Evolutionary conservation across 2,329 filamentous ascomycete genomes (phyloP), one percentile per base, ranked within the genome.

Genomic region (Setomelanomma holmii): DNA sequence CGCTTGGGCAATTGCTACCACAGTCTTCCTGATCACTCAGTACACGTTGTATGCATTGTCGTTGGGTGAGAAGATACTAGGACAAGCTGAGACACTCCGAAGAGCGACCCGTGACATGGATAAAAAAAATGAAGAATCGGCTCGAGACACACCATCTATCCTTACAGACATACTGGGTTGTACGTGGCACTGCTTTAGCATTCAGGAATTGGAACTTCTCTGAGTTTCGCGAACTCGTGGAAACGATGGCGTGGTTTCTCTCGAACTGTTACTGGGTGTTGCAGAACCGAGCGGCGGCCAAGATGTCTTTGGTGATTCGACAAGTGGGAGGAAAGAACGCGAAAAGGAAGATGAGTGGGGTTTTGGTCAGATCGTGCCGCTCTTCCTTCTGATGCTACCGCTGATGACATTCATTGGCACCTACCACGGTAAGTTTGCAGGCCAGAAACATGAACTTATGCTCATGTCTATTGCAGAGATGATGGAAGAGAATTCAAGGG

Each of bases 301-400:
- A 16, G 12, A 19, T 19, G 19, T 44, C 20, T 44, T 7, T 19
- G 41, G 41, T 23, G 23, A 17, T 22, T 20, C n/a, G 16, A 20
- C 10, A 12, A 5, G 16, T 3, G 30, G 42, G 17, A 11, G 17
- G 5, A 12, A 16, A 27, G 27, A 36, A 23, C 10, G 42, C 8
- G 33, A 8, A 8, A 49, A 35, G 17, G 46, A 49, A 10, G 20
- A 45, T 23, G 24, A 34, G 17, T 45, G 39, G 40, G 40, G 40
- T 8, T 44, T 50, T n/a, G 27, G 40, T 8, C 40, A 39, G 23
- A 23, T 39, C 27, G 40, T 44, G 2, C 47, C 30, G 7, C 11
- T 50, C 4, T n/a, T 50, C 12, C 47, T 44, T 14, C 33, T 39
- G 1, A 39, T 44, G 39, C 33, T 44, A 27, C 40, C 40, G 23